phyloP scores from a whole-genome alignment of 345 rosid species.

The Balakata baccata region DNA sequence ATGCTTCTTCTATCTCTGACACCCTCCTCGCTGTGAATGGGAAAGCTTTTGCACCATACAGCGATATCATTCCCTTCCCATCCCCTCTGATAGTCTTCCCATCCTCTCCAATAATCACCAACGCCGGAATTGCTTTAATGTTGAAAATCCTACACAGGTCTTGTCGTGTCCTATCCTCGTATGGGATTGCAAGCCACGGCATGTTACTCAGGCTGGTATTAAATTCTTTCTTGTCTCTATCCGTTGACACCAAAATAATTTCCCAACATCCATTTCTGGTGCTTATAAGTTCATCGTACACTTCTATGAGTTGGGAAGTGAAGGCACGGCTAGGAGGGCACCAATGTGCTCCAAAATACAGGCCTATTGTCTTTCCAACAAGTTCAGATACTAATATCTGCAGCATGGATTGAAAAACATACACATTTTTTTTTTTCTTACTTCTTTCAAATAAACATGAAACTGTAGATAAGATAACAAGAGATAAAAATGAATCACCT shows the following conservation, averaged over 20 bases:
- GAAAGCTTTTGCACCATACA: constrained; percentile 61
- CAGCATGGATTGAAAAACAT: constrained; percentile 3
- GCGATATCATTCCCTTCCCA: constrained; percentile 52
- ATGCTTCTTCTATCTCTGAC: constrained; percentile 44
- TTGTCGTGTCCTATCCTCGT: constrained; percentile 56
- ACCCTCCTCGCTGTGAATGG: constrained; percentile 62
- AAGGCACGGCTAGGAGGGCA: constrained; percentile 72
- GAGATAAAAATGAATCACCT: constrained; percentile 34
- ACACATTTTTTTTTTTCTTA: background rate
- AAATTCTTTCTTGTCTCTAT: constrained; percentile 60
- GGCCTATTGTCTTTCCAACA: constrained; percentile 69
- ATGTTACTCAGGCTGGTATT: constrained; percentile 43
- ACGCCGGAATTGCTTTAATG: constrained; percentile 63
- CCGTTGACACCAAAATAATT: constrained; percentile 60
- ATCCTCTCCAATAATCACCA: constrained; percentile 62
- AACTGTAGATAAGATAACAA: background rate
- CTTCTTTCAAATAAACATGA: background rate
- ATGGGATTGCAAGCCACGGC: constrained; percentile 83
- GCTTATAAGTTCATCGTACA: constrained; percentile 43
- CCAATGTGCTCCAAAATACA: constrained; percentile 76
- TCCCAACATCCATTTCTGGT: constrained; percentile 41
- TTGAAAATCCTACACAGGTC: constrained; percentile 67
- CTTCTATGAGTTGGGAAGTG: constrained; percentile 57
- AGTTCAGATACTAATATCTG: constrained; percentile 57
- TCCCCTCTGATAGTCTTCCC: constrained; percentile 54